phyloP scores from a whole-genome alignment of 495 filamentous ascomycete genomes.

The Penicillium parvum region DNA sequence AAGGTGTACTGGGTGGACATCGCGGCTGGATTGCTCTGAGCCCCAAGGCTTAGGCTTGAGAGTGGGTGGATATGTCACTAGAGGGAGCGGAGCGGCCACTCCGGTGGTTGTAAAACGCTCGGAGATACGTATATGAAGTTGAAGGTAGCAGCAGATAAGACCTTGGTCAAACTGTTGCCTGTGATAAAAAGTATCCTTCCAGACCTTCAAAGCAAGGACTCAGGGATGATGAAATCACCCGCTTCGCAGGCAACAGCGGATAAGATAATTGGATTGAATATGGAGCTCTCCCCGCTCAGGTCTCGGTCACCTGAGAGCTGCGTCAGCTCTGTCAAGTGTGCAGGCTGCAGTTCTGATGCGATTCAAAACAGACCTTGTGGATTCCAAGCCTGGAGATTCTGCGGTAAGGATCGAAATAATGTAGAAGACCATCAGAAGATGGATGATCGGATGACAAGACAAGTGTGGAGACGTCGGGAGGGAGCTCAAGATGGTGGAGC shows the following conservation, averaged over 20 bases:
- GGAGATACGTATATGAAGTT: no score
- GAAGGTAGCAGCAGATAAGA: conserved; percentile 2
- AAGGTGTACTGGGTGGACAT: no score
- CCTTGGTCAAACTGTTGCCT: conserved; percentile 17
- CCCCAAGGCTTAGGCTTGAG: neutral
- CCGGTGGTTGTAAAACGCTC: no score
- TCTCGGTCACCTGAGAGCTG: conserved; percentile 10
- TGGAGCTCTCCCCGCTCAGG: conserved; percentile 12
- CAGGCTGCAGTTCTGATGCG: no score
- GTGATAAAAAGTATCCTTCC: neutral
- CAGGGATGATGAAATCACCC: neutral
- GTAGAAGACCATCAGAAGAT: no score
- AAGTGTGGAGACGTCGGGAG: no score
- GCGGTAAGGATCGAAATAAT: no score
- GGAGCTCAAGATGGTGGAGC: no score
- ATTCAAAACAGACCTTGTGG: no score
- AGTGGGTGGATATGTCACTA: conserved; percentile 13
- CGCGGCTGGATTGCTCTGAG: conserved; percentile 4
- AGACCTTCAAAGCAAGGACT: neutral
- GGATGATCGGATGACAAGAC: no score
- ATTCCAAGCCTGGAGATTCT: no score
- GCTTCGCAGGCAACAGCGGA: conserved; percentile 18
- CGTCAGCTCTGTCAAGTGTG: no score
- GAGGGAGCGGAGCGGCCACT: neutral
- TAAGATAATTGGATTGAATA: conserved; percentile 15